These are phyloP conservation scores for Salix suchowensis DNA, from an alignment of 345 rosid species.

Conservation along the genomic window DNA sequence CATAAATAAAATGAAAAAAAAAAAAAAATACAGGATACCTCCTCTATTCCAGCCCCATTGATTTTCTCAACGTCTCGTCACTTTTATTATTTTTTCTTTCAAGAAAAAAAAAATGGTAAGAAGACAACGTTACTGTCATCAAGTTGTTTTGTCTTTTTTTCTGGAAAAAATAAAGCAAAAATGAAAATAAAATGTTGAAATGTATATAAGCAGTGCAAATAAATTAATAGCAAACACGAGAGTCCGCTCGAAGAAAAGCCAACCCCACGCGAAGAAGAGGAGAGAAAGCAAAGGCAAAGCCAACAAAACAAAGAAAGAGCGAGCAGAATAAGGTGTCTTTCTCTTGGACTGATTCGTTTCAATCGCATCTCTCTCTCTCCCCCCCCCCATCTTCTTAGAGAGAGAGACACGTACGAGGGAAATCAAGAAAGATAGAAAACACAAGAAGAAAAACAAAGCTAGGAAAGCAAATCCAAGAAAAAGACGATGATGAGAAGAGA, in stretches of 20 bases:
- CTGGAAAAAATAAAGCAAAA: neutral
- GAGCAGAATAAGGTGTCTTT: constrained; percentile 25
- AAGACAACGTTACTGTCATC: neutral
- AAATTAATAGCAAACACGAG: constrained; percentile 12
- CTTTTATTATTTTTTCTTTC: neutral
- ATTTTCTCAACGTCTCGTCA: neutral
- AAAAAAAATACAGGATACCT: neutral
- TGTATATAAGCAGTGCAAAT: neutral
- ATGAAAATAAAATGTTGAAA: neutral
- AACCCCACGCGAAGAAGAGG: constrained; percentile 19
- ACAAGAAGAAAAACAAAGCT: neutral
- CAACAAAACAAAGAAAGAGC: constrained; percentile 5
- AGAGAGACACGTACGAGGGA: neutral
- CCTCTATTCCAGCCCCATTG: neutral
- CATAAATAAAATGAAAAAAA: neutral
- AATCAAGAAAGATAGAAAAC: neutral
- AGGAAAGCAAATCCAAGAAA: neutral
- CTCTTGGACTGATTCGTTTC: constrained; percentile 22
- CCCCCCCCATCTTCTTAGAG: neutral
- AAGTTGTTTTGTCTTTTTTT: neutral
- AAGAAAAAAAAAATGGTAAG: neutral
- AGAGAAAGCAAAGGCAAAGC: constrained; percentile 6
- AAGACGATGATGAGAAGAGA: neutral
- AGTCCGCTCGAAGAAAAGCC: constrained; percentile 17
- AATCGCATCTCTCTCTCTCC: constrained; percentile 14